Conservation (phyloP, 129 eudicot species). For the Flaveria linearis region DNA sequence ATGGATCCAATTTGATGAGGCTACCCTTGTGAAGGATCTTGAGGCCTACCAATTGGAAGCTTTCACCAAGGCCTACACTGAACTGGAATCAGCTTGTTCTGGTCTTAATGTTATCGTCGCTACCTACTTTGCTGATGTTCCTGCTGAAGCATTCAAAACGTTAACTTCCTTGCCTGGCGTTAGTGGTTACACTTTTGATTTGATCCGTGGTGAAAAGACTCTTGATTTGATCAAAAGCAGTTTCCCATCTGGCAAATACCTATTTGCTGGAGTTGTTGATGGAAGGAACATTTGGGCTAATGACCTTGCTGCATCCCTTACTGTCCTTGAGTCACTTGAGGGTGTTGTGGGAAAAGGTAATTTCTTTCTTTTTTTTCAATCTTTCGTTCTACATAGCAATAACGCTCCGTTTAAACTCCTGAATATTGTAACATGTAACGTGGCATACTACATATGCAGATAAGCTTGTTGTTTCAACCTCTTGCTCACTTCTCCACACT, state of each 20-base stretch:
- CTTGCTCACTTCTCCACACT: constrained; percentile 6
- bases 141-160: constrained; percentile 60
- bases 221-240: background rate
- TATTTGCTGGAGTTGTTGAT: background rate
- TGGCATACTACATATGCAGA: background rate
- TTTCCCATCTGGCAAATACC: constrained; percentile 4
- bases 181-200: constrained; percentile 69
- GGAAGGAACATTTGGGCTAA: constrained; percentile 3
- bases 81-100: constrained; percentile 54
- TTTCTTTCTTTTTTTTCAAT: background rate
- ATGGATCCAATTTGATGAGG: constrained; percentile 75
- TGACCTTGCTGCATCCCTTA: background rate
- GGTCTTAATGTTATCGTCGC: constrained; percentile 65
- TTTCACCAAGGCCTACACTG: constrained; percentile 64
- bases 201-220: constrained; percentile 53
- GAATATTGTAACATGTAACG: background rate
- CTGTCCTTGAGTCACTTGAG: background rate
- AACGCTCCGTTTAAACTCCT: background rate
- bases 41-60: constrained; percentile 64
- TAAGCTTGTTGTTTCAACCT: constrained; percentile 8
- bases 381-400: background rate
- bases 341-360: constrained; percentile 2
- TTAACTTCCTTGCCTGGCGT: constrained; percentile 60
- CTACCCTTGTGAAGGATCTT: constrained; percentile 69
- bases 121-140: constrained; percentile 75